These are phyloP conservation scores for Paraphaeosphaeria sporulosa DNA, from an alignment of 2,329 filamentous ascomycete species.

Conservation along the genomic window DNA sequence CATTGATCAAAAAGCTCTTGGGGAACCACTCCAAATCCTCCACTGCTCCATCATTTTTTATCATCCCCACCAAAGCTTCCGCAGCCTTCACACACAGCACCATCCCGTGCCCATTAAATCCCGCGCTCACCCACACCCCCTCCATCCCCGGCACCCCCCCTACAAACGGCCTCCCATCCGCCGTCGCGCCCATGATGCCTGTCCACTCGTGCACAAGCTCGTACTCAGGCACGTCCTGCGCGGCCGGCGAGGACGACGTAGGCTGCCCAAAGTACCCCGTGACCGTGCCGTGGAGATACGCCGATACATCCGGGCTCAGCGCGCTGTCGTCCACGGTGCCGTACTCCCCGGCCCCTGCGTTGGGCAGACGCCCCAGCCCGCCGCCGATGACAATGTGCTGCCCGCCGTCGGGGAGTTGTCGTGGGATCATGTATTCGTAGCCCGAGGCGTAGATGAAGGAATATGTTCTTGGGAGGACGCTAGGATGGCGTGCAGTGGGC, in stretches of 20 bases:
- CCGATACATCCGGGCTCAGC: slow-evolving; percentile 60
- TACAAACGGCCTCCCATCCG: slow-evolving; percentile 60
- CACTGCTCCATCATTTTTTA: slow-evolving; percentile 44
- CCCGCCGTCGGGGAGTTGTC: slow-evolving; percentile 48
- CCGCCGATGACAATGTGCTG: slow-evolving; percentile 70
- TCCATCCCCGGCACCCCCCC: slow-evolving; percentile 51
- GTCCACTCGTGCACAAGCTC: slow-evolving; percentile 53
- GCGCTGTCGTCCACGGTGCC: slow-evolving; percentile 65
- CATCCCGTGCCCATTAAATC: slow-evolving; percentile 73
- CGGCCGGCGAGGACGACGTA: slow-evolving; percentile 42
- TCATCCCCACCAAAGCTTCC: slow-evolving; percentile 64
- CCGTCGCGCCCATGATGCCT: slow-evolving; percentile 61
- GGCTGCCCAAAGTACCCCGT: slow-evolving; percentile 59
- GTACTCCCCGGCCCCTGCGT: slow-evolving; percentile 58
- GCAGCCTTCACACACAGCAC: slow-evolving; percentile 68
- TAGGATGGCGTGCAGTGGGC: slow-evolving; percentile 46
- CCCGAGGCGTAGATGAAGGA: slow-evolving; percentile 67
- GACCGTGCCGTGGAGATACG: slow-evolving; percentile 56
- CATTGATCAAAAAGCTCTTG: slow-evolving; percentile 56
- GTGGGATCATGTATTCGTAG: slow-evolving; percentile 73
- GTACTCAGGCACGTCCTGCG: slow-evolving; percentile 17
- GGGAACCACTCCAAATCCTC: slow-evolving; percentile 62
- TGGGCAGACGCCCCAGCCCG: slow-evolving; percentile 55
- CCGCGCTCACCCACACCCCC: slow-evolving; percentile 63
- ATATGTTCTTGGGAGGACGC: slow-evolving; percentile 61